phyloP scores from a whole-genome alignment of 1,139 yeast genomes.

The Scheffersomyces illinoinensis region DNA sequence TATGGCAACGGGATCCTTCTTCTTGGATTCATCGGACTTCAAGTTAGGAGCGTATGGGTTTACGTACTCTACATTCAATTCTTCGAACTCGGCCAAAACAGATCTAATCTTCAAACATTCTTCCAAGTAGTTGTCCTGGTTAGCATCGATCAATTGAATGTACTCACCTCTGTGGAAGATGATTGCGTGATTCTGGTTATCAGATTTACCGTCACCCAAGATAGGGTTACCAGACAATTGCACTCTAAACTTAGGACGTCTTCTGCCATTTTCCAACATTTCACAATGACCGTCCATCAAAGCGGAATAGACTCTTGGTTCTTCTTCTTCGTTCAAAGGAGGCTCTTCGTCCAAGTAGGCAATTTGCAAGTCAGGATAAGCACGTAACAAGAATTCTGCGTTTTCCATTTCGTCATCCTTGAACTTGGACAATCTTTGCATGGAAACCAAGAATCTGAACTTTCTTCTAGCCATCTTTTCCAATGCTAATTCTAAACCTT shows the following conservation, averaged over 20 bases:
- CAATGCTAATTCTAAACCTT: slow-evolving; percentile 88
- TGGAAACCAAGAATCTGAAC: slow-evolving; percentile 93
- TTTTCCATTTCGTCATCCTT: slow-evolving; percentile 97
- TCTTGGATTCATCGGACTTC: slow-evolving; percentile 39
- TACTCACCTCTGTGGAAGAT: slow-evolving; percentile 99
- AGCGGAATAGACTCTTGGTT: slow-evolving; percentile 95
- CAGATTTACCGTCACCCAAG: slow-evolving; percentile 99
- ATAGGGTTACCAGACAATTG: slow-evolving; percentile 99
- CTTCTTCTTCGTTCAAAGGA: slow-evolving; percentile 90
- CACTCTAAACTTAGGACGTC: slow-evolving; percentile 97
- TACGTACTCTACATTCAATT: slow-evolving; percentile 81
- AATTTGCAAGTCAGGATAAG: slow-evolving; percentile 97
- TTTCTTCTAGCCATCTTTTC: slow-evolving; percentile 99
- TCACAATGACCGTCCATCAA: slow-evolving; percentile 99
- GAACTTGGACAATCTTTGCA: slow-evolving; percentile 97
- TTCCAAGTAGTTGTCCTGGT: slow-evolving; percentile 96
- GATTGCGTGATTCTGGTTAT: slow-evolving; percentile 95
- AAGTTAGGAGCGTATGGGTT: slow-evolving; percentile 74
- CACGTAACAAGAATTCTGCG: slow-evolving; percentile 96
- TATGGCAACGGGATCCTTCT: slow-evolving; percentile 87
- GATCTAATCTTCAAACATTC: slow-evolving; percentile 98
- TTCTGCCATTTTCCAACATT: slow-evolving; percentile 94
- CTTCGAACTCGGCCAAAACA: slow-evolving; percentile 97
- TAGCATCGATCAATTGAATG: slow-evolving; percentile 96
- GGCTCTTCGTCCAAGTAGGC: slow-evolving; percentile 96